Percentiles rank a stretch among this genome's conserved stretches.
Conservation (phyloP, 768 basidiomycete species). For the Boletus edulis region DNA sequence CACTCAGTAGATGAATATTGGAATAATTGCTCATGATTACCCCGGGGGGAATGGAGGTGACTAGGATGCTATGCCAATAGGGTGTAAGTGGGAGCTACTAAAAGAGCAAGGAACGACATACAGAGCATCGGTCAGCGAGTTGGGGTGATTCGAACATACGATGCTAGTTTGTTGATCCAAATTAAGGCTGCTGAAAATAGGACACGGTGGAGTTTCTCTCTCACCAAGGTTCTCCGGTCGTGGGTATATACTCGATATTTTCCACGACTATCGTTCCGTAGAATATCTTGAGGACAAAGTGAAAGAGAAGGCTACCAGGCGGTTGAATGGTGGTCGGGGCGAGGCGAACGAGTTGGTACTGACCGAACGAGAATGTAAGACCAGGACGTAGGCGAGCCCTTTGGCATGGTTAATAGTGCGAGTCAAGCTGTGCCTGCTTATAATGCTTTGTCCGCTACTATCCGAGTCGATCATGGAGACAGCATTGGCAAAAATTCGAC, state of each 20-base stretch:
- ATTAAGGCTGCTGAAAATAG: neutral
- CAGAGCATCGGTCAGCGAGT: slow-evolving; percentile 86
- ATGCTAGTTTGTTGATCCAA: slow-evolving; percentile 47
- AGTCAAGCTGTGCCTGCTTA: slow-evolving; percentile 3
- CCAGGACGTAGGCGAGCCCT: slow-evolving; percentile 51
- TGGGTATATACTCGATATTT: slow-evolving; percentile 67
- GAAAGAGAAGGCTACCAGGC: slow-evolving; percentile 57
- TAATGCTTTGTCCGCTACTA: too few species aligned
- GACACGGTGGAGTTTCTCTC: slow-evolving; percentile 16
- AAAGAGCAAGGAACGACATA: slow-evolving; percentile 34
- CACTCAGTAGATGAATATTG: slow-evolving; percentile 3
- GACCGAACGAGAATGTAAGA: slow-evolving; percentile 70
- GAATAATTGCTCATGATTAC: slow-evolving; percentile 35
- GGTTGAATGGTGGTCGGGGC: slow-evolving; percentile 1
- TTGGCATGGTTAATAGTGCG: slow-evolving; percentile 25
- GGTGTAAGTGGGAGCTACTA: neutral
- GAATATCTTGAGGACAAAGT: slow-evolving; percentile 86
- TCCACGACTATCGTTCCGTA: slow-evolving; percentile 89
- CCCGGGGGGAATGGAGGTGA: slow-evolving; percentile 67
- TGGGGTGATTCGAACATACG: slow-evolving; percentile 84
- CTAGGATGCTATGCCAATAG: slow-evolving; percentile 52
- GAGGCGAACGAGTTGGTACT: slow-evolving; percentile 1
- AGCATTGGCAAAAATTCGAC: slow-evolving; percentile 80
- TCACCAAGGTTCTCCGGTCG: slow-evolving; percentile 73
- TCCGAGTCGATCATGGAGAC: slow-evolving; percentile 39